Percentiles rank a stretch among this genome's conserved stretches.
phyloP scores from a whole-genome alignment of 768 basidiomycete species.

The Chiua virens region DNA sequence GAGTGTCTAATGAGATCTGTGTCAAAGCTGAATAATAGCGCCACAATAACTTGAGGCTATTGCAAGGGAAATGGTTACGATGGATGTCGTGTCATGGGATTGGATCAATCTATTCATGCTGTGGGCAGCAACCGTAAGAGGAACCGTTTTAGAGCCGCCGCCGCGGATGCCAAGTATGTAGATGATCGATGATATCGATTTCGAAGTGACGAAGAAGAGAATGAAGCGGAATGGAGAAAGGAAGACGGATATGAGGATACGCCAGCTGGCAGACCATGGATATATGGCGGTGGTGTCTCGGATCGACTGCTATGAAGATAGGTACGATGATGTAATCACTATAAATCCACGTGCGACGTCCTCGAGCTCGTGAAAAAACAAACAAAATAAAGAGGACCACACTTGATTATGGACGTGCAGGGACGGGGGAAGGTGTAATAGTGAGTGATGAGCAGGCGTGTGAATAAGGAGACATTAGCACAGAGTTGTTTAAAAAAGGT shows the following conservation, averaged over 20 bases:
- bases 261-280: slow-evolving; percentile 6
- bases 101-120: background rate
- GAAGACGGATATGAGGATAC: slow-evolving; percentile 19
- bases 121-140: background rate
- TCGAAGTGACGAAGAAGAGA: slow-evolving; percentile 5
- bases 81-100: background rate
- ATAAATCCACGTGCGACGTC: slow-evolving; percentile 18
- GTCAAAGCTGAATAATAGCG: background rate
- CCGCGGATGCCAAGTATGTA: too few species aligned
- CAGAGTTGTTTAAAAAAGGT: slow-evolving; percentile 35
- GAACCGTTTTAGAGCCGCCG: slow-evolving; percentile 17
- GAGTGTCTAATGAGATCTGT: slow-evolving; percentile 8
- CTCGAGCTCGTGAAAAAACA: slow-evolving; percentile 14
- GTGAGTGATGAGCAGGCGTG: slow-evolving; percentile 21
- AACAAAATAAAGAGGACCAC: background rate
- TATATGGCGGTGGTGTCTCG: background rate
- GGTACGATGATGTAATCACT: slow-evolving; percentile 30
- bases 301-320: slow-evolving; percentile 8
- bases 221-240: background rate
- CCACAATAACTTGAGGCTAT: too few species aligned
- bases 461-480: slow-evolving; percentile 30
- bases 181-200: slow-evolving; percentile 1
- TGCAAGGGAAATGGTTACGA: background rate
- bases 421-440: background rate
- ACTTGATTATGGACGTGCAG: background rate